These are phyloP conservation scores for Diaporthe sp. DNA, from an alignment of 2,329 filamentous ascomycete species.

Conservation along the genomic window DNA sequence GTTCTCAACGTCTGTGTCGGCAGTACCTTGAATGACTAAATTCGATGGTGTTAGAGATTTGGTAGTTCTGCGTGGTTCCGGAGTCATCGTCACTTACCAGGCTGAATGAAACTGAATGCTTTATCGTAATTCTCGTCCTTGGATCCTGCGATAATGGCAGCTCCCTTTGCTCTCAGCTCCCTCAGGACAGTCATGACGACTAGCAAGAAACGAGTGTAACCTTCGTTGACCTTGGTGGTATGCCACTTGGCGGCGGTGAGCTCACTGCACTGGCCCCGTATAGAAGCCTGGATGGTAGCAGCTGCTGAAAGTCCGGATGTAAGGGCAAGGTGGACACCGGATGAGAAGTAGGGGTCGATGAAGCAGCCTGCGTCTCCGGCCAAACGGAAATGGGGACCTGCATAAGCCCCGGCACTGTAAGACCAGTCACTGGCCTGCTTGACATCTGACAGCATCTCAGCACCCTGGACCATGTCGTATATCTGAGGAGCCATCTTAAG, in stretches of 20 bases:
- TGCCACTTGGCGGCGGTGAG: conserved; percentile 56
- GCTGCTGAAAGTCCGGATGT: conserved; percentile 61
- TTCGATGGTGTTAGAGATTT: not conserved
- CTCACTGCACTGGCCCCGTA: conserved; percentile 56
- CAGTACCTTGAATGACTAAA: not conserved
- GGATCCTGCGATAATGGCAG: not conserved
- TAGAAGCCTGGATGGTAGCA: conserved; percentile 57
- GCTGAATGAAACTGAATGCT: conserved; percentile 2
- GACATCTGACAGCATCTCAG: conserved; percentile 44
- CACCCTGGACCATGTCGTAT: conserved; percentile 4
- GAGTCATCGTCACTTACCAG: not conserved
- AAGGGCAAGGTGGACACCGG: conserved; percentile 62
- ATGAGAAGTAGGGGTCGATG: conserved; percentile 65
- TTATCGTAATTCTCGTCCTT: not conserved
- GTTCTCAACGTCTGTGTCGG: conserved; percentile 8
- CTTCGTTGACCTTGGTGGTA: conserved; percentile 58
- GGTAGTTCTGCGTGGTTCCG: not conserved
- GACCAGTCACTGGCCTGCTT: conserved; percentile 63
- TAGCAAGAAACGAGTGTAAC: conserved; percentile 63
- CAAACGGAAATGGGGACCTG: conserved; percentile 55
- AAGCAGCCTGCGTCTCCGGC: conserved; percentile 64
- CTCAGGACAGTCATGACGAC: conserved; percentile 50
- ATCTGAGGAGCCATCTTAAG: not conserved
- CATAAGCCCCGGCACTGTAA: conserved; percentile 59
- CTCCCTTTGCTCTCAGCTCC: not conserved